A percentile compares a stretch with the other conserved stretches of the same genome.
Evolutionary conservation across 257 asterid species (phyloP).

Genomic region (Petunia axillaris): DNA sequence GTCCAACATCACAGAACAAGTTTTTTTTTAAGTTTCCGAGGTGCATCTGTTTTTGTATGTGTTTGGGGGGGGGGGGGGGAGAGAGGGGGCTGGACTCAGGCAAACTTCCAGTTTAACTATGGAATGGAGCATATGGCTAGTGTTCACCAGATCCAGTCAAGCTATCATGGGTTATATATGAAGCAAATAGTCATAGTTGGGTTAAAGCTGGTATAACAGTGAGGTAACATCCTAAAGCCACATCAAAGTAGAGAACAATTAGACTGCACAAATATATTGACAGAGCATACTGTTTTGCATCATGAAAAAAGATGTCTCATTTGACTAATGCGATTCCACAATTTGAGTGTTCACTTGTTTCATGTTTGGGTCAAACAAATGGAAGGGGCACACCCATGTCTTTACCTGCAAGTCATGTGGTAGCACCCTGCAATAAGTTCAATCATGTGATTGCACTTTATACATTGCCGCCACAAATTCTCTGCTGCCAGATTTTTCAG

Average conservation of each 20-base stretch:
- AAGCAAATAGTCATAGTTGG: not conserved
- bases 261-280: conserved; percentile 1
- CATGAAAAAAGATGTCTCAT: not conserved
- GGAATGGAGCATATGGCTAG: not conserved
- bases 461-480: conserved; percentile 67
- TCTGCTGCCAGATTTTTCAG: conserved; percentile 53
- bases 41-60: not conserved
- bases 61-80: not conserved
- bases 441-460: conserved; percentile 57
- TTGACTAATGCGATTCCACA: not conserved
- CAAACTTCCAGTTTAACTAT: conserved; percentile 14
- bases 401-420: conserved; percentile 76
- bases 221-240: not conserved
- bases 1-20: not conserved
- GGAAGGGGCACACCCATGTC: conserved; percentile 10
- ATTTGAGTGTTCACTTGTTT: conserved; percentile 5
- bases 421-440: conserved; percentile 68
- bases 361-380: conserved; percentile 22
- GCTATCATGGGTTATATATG: not conserved
- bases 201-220: not conserved
- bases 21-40: not conserved
- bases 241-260: not conserved
- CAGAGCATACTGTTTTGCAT: not conserved
- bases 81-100: not conserved
- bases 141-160: not conserved